phyloP scores from a whole-genome alignment of 73 alveolate genomes.

The Tetrahymena borealis region DNA sequence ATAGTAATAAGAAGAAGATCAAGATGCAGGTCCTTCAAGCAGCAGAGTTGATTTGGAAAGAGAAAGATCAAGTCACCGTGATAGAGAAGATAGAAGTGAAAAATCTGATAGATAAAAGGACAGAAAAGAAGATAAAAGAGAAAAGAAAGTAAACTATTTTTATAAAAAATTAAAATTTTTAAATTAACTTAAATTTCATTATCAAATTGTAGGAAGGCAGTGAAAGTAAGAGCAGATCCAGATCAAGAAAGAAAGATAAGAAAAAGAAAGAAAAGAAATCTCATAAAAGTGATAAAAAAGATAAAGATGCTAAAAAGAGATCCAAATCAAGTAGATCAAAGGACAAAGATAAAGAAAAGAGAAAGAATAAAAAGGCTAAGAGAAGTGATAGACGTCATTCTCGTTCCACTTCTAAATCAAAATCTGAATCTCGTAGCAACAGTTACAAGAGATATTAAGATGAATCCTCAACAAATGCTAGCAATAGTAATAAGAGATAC shows the following conservation, averaged over 20 bases:
- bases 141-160: neutral
- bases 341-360: neutral
- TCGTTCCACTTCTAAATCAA: neutral
- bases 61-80: neutral
- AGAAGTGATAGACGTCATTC: neutral
- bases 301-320: neutral
- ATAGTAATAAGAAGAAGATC: neutral
- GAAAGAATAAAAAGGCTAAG: neutral
- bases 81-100: neutral
- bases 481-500: neutral
- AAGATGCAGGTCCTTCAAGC: neutral
- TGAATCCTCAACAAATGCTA: neutral
- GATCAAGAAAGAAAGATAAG: neutral
- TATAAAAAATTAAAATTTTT: neutral
- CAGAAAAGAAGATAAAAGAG: neutral
- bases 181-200: neutral
- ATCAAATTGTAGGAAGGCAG: neutral
- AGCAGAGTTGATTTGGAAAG: neutral
- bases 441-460: neutral
- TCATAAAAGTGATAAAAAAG: neutral
- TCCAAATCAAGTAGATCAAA: neutral
- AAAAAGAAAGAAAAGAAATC: neutral
- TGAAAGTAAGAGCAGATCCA: neutral
- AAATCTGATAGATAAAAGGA: neutral
- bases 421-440: neutral